phyloP scores from a whole-genome alignment of 768 basidiomycete species.

The Pluteus cervinus region DNA sequence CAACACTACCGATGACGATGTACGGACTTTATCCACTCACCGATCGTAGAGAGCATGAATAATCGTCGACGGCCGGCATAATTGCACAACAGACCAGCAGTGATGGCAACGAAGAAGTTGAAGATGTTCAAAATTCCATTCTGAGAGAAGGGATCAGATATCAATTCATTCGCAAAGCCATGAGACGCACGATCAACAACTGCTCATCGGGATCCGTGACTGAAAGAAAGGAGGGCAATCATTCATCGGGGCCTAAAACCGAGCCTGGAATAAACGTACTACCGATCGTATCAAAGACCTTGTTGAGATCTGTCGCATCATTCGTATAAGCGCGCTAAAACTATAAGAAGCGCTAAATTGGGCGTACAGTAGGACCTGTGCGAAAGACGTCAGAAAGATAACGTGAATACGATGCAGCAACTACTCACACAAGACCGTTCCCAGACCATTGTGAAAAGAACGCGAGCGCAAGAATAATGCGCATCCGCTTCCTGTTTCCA shows the following conservation, averaged over 20 bases:
- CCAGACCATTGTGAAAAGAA: slow-evolving; percentile 60
- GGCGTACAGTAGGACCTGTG: slow-evolving; percentile 40
- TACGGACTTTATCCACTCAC: slow-evolving; percentile 16
- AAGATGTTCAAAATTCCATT: slow-evolving; percentile 51
- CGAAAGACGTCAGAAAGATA: too few relatives aligned
- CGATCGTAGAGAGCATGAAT: slow-evolving; percentile 41
- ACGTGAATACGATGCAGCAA: background rate
- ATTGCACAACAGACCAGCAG: slow-evolving; percentile 43
- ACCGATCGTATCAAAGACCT: slow-evolving; percentile 45
- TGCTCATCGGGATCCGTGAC: slow-evolving; percentile 40
- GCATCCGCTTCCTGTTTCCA: slow-evolving; percentile 50
- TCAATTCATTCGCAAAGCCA: background rate
- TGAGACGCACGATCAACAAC: slow-evolving; percentile 27
- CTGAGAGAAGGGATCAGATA: slow-evolving; percentile 15
- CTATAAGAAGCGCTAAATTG: background rate
- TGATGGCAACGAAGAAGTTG: slow-evolving; percentile 48
- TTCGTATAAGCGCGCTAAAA: background rate
- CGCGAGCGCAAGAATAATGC: slow-evolving; percentile 51
- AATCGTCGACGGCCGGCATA: slow-evolving; percentile 42
- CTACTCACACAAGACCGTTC: slow-evolving; percentile 39
- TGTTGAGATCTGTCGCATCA: slow-evolving; percentile 38
- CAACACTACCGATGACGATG: background rate
- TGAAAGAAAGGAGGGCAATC: slow-evolving; percentile 9
- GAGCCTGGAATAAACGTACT: too few relatives aligned
- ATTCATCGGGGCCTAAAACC: background rate